Conservation (phyloP, 345 rosid genomes). For the Hibiscus tridactylites region DNA sequence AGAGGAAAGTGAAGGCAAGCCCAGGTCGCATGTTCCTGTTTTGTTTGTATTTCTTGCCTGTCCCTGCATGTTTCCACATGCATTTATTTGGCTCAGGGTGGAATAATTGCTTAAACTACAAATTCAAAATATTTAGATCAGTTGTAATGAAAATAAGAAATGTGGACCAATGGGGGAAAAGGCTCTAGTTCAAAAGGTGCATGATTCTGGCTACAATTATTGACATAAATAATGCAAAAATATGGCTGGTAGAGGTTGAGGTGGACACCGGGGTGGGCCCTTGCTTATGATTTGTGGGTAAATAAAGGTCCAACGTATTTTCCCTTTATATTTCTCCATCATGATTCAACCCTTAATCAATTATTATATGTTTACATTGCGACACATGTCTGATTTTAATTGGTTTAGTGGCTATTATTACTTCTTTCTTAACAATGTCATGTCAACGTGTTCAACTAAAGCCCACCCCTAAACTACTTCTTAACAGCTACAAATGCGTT, state of each 20-base stretch:
- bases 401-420: no score
- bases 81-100: background rate
- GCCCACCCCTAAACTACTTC: no score
- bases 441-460: no score
- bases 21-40: background rate
- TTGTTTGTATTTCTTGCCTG: background rate
- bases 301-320: background rate
- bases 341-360: no score
- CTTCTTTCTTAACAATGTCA: no score
- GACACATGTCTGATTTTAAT: no score
- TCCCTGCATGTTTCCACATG: background rate
- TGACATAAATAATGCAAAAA: background rate
- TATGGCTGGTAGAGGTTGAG: background rate
- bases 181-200: background rate
- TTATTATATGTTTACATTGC: no score
- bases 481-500: no score
- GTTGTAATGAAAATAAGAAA: background rate
- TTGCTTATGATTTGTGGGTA: background rate
- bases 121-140: background rate
- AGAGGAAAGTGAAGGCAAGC: background rate
- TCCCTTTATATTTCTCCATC: background rate
- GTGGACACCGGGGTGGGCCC: no score
- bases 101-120: background rate
- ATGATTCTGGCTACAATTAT: background rate
- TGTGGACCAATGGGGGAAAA: background rate